phyloP scores from a whole-genome alignment of 2,329 filamentous ascomycete species.

The Alternaria panax region DNA sequence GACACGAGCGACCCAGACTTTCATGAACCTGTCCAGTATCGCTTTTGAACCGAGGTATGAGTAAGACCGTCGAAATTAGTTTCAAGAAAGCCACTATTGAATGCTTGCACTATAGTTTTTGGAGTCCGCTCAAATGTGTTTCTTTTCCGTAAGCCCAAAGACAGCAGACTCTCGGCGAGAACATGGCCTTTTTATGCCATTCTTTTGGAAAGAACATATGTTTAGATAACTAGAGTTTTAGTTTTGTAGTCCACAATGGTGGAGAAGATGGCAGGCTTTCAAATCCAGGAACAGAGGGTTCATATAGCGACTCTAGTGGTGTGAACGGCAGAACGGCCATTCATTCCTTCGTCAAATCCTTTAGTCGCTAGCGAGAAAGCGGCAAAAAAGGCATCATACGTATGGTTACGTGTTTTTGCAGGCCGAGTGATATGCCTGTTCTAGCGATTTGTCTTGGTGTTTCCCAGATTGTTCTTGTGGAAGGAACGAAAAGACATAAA shows the following conservation, averaged over 20 bases:
- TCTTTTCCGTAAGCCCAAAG: fast-evolving
- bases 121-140: background rate
- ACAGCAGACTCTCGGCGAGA: background rate
- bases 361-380: no score
- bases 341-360: no score
- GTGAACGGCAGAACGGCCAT: background rate
- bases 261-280: background rate
- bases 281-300: background rate
- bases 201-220: no score
- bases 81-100: no score
- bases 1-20: no score
- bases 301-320: background rate
- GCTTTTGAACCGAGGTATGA: background rate
- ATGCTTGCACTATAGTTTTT: no score
- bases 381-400: no score
- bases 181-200: fast-evolving
- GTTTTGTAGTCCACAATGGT: background rate
- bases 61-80: no score
- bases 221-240: no score
- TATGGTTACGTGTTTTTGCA: background rate
- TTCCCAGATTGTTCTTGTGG: background rate
- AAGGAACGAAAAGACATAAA: background rate
- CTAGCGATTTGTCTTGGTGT: background rate
- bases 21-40: no score
- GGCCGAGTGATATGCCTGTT: background rate